Evolutionary conservation across 352 stramenopile genomes (phyloP).

Genomic region (Aphanomyces astaci): DNA sequence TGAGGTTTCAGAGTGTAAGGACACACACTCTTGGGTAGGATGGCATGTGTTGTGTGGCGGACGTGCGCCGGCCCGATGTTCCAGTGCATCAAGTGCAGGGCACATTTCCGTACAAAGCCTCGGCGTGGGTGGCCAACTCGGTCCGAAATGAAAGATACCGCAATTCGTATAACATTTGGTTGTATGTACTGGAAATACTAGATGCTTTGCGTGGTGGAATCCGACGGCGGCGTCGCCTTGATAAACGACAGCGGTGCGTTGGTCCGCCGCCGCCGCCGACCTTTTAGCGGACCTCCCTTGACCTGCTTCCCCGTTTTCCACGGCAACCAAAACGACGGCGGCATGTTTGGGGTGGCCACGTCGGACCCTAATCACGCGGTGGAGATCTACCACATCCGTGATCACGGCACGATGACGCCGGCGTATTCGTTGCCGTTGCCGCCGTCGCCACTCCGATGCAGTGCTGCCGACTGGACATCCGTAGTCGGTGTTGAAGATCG

Average conservation of each 20-base stretch:
- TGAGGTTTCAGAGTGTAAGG: background rate
- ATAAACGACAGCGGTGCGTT: background rate
- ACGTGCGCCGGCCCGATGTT: background rate
- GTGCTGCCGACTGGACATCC: background rate
- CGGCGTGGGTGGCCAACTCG: background rate
- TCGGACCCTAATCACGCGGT: background rate
- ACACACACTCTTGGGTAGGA: conserved; percentile 15
- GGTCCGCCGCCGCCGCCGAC: too few relatives aligned
- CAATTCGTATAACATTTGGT: background rate
- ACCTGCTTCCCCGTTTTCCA: background rate
- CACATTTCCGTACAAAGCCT: too few relatives aligned
- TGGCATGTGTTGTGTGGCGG: background rate
- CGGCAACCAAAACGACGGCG: background rate
- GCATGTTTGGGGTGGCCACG: background rate
- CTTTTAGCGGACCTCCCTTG: too few relatives aligned
- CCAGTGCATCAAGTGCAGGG: background rate
- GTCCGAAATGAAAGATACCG: too few relatives aligned
- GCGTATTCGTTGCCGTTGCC: background rate
- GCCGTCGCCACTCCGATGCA: background rate
- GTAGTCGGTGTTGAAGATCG: background rate
- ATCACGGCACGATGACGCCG: background rate
- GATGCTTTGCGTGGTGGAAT: background rate
- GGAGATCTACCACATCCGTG: background rate
- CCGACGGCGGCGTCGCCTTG: background rate
- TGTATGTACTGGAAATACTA: background rate